Evolutionary conservation across 768 basidiomycete genomes (phyloP).

Genomic region (Agaricus blazei): DNA sequence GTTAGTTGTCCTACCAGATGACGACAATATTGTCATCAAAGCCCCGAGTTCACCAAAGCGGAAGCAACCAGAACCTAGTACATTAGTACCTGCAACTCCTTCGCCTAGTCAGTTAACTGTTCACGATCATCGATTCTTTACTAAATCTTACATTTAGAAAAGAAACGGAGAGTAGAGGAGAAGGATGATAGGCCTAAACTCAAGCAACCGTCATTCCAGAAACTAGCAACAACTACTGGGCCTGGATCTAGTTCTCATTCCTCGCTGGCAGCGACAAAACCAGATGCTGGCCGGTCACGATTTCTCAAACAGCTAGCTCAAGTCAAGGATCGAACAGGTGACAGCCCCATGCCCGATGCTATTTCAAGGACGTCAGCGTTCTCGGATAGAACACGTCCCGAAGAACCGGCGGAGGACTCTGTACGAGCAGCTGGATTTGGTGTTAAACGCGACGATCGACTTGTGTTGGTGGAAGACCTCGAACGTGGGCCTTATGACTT

Average conservation of each 20-base stretch:
- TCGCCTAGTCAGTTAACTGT: conserved; percentile 52
- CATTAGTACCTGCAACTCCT: conserved; percentile 55
- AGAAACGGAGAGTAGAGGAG: conserved; percentile 38
- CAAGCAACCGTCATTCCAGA: conserved; percentile 2
- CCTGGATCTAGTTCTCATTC: not conserved
- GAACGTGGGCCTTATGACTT: conserved; percentile 76
- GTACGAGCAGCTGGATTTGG: conserved; percentile 6
- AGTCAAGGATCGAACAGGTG: conserved; percentile 20
- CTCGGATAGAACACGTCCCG: conserved; percentile 19
- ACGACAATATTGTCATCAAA: conserved; percentile 11
- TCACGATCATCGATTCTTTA: not conserved
- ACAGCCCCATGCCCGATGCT: conserved; percentile 11
- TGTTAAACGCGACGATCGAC: conserved; percentile 48
- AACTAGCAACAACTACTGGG: not conserved
- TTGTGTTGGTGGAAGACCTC: conserved; percentile 74
- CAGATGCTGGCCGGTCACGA: conserved; percentile 43
- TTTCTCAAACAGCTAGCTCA: conserved; percentile 47
- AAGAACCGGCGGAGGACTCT: conserved; percentile 18
- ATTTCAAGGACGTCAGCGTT: conserved; percentile 26
- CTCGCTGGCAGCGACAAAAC: conserved; percentile 11
- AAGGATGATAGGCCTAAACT: conserved; percentile 7
- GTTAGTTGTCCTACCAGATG: conserved; percentile 34
- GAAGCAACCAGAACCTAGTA: conserved; percentile 32
- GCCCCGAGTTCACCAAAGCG: conserved; percentile 40
- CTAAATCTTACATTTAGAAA: conserved; percentile 18